These are phyloP conservation scores for Beverwykella pulmonaria DNA, from an alignment of 495 filamentous ascomycete genomes.

Conservation along the genomic window DNA sequence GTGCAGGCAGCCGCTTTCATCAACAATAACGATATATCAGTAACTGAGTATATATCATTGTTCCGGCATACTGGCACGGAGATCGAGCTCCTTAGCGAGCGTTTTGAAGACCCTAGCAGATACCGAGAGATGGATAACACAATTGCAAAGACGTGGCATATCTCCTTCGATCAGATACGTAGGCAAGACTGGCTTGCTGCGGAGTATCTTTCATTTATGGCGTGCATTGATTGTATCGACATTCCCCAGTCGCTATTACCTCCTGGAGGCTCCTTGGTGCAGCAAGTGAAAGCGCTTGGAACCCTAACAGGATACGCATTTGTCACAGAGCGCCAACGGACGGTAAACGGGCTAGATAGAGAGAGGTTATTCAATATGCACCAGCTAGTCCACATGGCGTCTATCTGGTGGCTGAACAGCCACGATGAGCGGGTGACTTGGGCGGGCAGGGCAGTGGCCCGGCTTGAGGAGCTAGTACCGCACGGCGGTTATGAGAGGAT, in stretches of 20 bases:
- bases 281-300: constrained; percentile 15
- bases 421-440: constrained; percentile 7
- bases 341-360: neutral
- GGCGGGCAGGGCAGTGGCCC: neutral
- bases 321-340: constrained; percentile 19
- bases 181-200: constrained; percentile 20
- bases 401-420: constrained; percentile 21
- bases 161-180: constrained; percentile 27
- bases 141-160: constrained; percentile 30
- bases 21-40: constrained; percentile 33
- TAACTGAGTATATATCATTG: constrained; percentile 29
- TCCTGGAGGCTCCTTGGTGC: neutral
- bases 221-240: constrained; percentile 15
- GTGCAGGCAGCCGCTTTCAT: constrained; percentile 43
- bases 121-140: no score
- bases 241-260: constrained; percentile 25
- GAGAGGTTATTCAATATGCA: constrained; percentile 22
- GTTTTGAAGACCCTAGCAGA: constrained; percentile 23
- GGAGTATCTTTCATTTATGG: constrained; percentile 28
- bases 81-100: constrained; percentile 16
- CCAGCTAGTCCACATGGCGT: constrained; percentile 25
- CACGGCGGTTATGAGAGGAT: constrained; percentile 16
- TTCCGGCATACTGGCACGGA: constrained; percentile 10
- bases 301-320: constrained; percentile 22
- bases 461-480: constrained; percentile 6